A percentile compares a stretch with the other conserved stretches of the same genome.
Conservation (phyloP, 208 protist species). For the Trypanosoma vivax region DNA sequence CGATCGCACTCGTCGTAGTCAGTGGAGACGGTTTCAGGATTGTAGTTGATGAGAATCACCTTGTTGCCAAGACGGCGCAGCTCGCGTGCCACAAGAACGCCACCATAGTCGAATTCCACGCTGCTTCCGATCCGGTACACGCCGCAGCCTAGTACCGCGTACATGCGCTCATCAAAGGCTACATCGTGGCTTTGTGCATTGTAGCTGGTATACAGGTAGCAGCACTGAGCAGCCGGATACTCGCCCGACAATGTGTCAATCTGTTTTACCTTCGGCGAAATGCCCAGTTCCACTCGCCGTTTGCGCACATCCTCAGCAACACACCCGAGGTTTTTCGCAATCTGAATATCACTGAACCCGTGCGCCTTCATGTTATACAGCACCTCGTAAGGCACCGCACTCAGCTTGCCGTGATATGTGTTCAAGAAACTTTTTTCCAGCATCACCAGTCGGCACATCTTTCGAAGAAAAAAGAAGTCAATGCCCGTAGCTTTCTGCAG, state of each 20-base stretch:
- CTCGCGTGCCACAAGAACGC: conserved; percentile 92
- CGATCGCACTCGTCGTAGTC: conserved; percentile 97
- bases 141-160: conserved; percentile 95
- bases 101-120: conserved; percentile 98
- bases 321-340: conserved; percentile 62
- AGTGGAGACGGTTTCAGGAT: conserved; percentile 98
- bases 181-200: conserved; percentile 89
- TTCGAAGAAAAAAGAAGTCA: conserved; percentile 96
- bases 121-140: conserved; percentile 97
- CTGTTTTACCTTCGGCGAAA: conserved; percentile 94
- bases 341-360: conserved; percentile 94
- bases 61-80: conserved; percentile 90
- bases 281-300: conserved; percentile 51
- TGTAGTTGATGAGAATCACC: conserved; percentile 98
- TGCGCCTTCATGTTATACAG: conserved; percentile 82
- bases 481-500: conserved; percentile 93
- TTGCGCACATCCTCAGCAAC: conserved; percentile 51
- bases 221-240: conserved; percentile 93
- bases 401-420: conserved; percentile 28
- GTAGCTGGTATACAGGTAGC: conserved; percentile 96
- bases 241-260: conserved; percentile 97
- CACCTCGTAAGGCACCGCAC: conserved; percentile 36
- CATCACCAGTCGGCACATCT: conserved; percentile 88
- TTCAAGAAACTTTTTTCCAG: conserved; percentile 31
- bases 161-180: conserved; percentile 68